Conservation (phyloP, 2,329 filamentous ascomycete species). For the Cryphonectria carpinicola region DNA sequence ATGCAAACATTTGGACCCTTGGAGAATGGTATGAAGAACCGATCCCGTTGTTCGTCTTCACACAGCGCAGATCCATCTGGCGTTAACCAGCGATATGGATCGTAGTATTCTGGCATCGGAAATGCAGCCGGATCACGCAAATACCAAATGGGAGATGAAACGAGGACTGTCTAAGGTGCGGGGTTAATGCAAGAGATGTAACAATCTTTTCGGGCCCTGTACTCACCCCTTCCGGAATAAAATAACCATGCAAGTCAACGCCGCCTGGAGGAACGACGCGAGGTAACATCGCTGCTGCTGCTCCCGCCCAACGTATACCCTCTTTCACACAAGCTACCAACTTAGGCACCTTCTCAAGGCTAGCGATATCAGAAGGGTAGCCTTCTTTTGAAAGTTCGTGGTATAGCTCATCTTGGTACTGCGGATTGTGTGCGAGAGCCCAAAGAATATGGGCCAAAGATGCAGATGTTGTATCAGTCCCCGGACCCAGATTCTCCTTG, state of each 20-base stretch:
- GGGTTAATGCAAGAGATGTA: too few species aligned
- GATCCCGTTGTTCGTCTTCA: conserved; percentile 31
- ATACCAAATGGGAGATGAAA: conserved; percentile 38
- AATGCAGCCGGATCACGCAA: conserved; percentile 35
- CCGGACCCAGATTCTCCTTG: conserved; percentile 38
- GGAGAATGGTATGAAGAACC: conserved; percentile 38
- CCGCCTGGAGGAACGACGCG: conserved; percentile 34
- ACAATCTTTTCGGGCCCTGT: neutral
- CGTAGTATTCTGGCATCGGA: conserved; percentile 33
- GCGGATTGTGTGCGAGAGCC: conserved; percentile 34
- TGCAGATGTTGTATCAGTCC: conserved; percentile 39
- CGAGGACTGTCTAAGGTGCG: conserved; percentile 32
- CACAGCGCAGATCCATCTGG: conserved; percentile 19
- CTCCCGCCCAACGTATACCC: conserved; percentile 36
- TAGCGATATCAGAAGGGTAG: conserved; percentile 34
- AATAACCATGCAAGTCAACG: conserved; percentile 31
- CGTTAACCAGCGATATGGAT: conserved; percentile 36
- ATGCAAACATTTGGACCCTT: conserved; percentile 37
- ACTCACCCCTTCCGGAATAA: conserved; percentile 34
- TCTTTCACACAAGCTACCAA: conserved; percentile 36
- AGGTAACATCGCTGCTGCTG: conserved; percentile 36
- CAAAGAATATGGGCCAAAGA: conserved; percentile 38
- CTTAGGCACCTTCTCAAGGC: conserved; percentile 32
- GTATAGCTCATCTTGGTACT: conserved; percentile 34
- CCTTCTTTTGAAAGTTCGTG: conserved; percentile 29